A percentile compares a stretch with the other conserved stretches of the same genome.
Evolutionary conservation across 2,329 filamentous ascomycete species (phyloP).

Genomic region (Fusarium dlaminii): DNA sequence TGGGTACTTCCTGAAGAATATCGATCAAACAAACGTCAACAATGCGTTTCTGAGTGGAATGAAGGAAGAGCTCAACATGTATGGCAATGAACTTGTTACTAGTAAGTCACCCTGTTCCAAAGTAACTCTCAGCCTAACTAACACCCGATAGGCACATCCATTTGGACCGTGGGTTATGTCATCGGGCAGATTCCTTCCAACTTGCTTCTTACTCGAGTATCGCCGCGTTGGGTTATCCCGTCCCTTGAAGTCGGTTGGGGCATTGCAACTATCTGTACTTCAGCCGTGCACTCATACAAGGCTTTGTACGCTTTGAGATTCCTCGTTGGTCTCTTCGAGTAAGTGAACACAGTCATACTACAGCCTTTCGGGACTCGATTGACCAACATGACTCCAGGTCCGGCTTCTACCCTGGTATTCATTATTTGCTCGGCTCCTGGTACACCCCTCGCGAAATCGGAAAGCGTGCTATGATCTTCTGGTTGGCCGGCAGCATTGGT

Average conservation of each 20-base stretch:
- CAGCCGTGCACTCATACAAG: slow-evolving; percentile 10
- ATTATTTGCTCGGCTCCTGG: slow-evolving; percentile 38
- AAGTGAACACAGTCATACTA: background rate
- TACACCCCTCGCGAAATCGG: slow-evolving; percentile 36
- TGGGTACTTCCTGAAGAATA: slow-evolving; percentile 48
- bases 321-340: slow-evolving; percentile 34
- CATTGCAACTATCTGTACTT: slow-evolving; percentile 14
- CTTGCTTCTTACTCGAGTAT: slow-evolving; percentile 32
- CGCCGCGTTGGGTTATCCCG: slow-evolving; percentile 10
- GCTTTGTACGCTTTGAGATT: slow-evolving; percentile 29
- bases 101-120: background rate
- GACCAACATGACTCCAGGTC: slow-evolving; percentile 53
- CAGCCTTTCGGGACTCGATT: slow-evolving; percentile 42
- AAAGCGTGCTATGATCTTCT: slow-evolving; percentile 34
- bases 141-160: slow-evolving; percentile 15
- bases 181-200: slow-evolving; percentile 39
- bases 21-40: slow-evolving; percentile 54
- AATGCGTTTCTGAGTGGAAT: slow-evolving; percentile 47
- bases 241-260: slow-evolving; percentile 24
- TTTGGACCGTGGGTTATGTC: slow-evolving; percentile 39
- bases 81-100: slow-evolving; percentile 36
- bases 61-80: slow-evolving; percentile 35
- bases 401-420: slow-evolving; percentile 56
- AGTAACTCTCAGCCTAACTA: background rate
- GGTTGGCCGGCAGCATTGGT: slow-evolving; percentile 27